Conservation (phyloP, 345 rosid species). For the Corymbia maculata region DNA sequence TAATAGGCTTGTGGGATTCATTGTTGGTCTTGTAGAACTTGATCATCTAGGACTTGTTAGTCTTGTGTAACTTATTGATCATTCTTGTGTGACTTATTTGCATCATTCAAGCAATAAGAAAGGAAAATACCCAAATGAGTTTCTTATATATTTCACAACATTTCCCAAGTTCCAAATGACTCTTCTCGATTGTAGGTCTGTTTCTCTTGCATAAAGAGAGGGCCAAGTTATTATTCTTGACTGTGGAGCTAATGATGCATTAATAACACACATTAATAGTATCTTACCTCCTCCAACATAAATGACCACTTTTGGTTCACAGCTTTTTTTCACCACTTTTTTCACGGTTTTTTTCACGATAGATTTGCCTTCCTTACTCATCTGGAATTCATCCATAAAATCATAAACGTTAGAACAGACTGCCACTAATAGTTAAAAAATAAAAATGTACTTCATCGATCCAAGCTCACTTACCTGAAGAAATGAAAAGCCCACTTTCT, state of each 20-base stretch:
- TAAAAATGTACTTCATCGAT: not conserved
- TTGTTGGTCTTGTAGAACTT: no score
- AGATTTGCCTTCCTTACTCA: not conserved
- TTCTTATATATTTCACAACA: no score
- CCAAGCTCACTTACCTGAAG: not conserved
- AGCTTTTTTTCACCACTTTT: not conserved
- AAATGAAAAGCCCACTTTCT: not conserved
- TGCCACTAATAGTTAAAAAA: not conserved
- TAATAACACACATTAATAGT: no score
- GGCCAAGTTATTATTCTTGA: not conserved
- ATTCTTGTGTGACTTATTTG: no score
- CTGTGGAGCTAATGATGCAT: not conserved
- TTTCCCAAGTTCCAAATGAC: no score
- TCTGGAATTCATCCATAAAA: not conserved
- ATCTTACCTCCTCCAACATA: no score
- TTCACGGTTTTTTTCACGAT: not conserved
- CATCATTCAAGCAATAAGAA: no score
- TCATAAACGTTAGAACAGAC: not conserved
- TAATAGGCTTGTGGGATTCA: no score
- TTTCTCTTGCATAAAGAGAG: not conserved
- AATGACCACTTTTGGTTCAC: no score
- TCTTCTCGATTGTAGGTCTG: not conserved
- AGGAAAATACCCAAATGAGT: no score
- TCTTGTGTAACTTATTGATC: no score
- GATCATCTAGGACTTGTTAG: no score